A percentile compares a stretch with the other conserved stretches of the same genome.
phyloP scores from a whole-genome alignment of 148 eudicot species.

The Chenopodium berlandieri region DNA sequence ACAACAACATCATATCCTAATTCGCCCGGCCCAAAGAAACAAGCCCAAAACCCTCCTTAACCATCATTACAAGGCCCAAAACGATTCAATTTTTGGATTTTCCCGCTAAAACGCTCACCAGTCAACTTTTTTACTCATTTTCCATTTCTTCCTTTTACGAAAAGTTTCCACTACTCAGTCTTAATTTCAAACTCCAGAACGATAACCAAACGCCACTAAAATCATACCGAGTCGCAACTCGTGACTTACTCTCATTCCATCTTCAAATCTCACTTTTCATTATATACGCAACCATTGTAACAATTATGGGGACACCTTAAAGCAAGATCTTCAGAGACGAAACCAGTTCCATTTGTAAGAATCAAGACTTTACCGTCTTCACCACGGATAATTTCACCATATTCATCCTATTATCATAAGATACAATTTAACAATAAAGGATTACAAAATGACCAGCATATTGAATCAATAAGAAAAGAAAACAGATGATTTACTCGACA shows the following conservation, averaged over 20 bases:
- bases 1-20: too few species aligned
- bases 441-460: background rate
- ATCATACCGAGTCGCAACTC: constrained; percentile 14
- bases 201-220: too few species aligned
- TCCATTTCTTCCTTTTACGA: background rate
- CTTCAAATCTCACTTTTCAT: too few species aligned
- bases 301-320: constrained; percentile 10
- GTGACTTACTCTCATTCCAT: background rate
- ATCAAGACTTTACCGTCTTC: constrained; percentile 18
- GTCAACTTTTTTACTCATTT: background rate
- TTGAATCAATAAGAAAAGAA: background rate
- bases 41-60: too few species aligned
- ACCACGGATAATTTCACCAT: background rate
- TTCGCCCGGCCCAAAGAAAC: too few species aligned
- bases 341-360: constrained; percentile 19
- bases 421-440: background rate
- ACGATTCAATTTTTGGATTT: background rate
- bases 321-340: constrained; percentile 14
- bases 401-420: constrained; percentile 1
- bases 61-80: background rate
- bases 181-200: too few species aligned
- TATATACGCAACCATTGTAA: background rate
- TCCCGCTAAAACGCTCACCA: background rate
- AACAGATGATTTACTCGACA: constrained; percentile 5
- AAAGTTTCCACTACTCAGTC: background rate